Conservation (phyloP, 305 asterid genomes). For the Fraxinus albicans region DNA sequence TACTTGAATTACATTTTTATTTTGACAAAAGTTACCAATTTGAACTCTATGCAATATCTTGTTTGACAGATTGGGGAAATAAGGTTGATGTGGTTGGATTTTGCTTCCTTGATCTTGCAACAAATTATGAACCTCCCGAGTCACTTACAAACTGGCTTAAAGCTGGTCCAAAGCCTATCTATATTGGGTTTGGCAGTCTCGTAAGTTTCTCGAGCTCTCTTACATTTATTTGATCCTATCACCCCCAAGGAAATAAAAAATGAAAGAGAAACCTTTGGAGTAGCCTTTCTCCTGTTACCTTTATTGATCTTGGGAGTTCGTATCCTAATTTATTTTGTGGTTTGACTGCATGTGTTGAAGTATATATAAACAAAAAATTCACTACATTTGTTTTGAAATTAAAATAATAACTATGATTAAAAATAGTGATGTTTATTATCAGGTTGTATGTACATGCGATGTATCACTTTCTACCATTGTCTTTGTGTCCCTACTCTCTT, state of each 20-base stretch:
- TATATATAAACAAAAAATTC: neutral
- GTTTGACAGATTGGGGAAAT: constrained; percentile 43
- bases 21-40: constrained; percentile 19
- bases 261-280: neutral
- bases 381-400: neutral
- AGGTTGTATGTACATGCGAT: neutral
- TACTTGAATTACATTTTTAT: constrained; percentile 7
- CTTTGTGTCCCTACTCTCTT: neutral
- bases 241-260: neutral
- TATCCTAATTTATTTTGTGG: neutral
- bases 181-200: constrained; percentile 95
- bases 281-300: constrained; percentile 13
- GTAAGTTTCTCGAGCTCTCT: constrained; percentile 53
- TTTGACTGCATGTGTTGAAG: neutral
- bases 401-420: neutral
- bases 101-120: constrained; percentile 97
- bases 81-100: constrained; percentile 75
- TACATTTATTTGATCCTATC: constrained; percentile 1
- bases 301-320: neutral
- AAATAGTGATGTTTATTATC: neutral
- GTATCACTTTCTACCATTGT: neutral
- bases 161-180: constrained; percentile 91
- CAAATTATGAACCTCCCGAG: constrained; percentile 85
- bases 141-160: constrained; percentile 80
- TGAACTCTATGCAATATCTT: constrained; percentile 29